These are phyloP conservation scores for Penicillium sp. DNA, from an alignment of 2,329 filamentous ascomycete species.

Conservation along the genomic window DNA sequence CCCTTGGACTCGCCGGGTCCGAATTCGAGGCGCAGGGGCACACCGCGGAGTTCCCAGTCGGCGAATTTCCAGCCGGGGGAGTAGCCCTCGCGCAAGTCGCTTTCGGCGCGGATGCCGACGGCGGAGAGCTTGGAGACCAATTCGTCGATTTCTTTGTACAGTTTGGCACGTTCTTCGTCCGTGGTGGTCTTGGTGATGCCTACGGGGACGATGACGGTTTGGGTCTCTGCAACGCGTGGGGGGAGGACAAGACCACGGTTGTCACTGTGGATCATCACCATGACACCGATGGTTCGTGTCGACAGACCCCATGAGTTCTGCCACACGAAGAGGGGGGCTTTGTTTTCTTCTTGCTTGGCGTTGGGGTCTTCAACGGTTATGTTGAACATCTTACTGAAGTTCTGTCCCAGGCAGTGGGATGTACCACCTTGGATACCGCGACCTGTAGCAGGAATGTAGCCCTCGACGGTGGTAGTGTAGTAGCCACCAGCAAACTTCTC, in stretches of 20 bases:
- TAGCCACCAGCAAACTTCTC: slow-evolving; percentile 97
- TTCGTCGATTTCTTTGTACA: slow-evolving; percentile 70
- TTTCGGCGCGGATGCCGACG: slow-evolving; percentile 71
- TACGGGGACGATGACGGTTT: slow-evolving; percentile 84
- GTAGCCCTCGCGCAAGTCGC: slow-evolving; percentile 84
- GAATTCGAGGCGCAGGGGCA: slow-evolving; percentile 90
- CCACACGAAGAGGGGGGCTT: slow-evolving; percentile 82
- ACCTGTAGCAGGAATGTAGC: slow-evolving; percentile 92
- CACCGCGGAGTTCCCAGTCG: slow-evolving; percentile 95
- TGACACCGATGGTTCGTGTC: slow-evolving; percentile 94
- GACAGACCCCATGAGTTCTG: slow-evolving; percentile 99
- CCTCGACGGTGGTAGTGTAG: slow-evolving; percentile 96
- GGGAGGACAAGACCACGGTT: slow-evolving; percentile 93
- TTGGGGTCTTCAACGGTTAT: slow-evolving; percentile 92
- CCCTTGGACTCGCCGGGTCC: slow-evolving; percentile 91
- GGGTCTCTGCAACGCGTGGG: slow-evolving; percentile 80
- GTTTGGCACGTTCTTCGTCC: slow-evolving; percentile 70
- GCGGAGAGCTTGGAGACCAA: slow-evolving; percentile 67
- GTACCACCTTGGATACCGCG: slow-evolving; percentile 96
- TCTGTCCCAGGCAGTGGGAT: slow-evolving; percentile 91
- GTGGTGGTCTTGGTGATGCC: slow-evolving; percentile 86
- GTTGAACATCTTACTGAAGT: slow-evolving; percentile 99
- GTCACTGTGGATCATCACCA: slow-evolving; percentile 97
- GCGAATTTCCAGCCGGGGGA: slow-evolving; percentile 97
- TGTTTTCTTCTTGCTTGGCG: slow-evolving; percentile 67